These are phyloP conservation scores for Stephania yunnanensis DNA, from an alignment of 164 flowering plant species.

Conservation along the genomic window DNA sequence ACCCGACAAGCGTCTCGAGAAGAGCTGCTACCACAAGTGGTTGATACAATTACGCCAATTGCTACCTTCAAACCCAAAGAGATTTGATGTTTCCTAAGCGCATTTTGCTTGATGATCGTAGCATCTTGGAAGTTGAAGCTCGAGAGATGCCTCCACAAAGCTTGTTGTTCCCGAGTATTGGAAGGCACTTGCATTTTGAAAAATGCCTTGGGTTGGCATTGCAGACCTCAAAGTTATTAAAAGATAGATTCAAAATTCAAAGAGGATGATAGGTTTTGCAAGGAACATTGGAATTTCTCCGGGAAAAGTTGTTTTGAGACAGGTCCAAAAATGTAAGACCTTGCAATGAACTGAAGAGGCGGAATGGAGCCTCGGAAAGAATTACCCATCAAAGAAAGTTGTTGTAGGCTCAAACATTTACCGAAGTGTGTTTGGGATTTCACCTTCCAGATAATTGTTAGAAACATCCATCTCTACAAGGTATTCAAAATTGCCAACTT, in stretches of 20 bases:
- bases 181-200: too few relatives aligned
- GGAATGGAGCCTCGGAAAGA: slow-evolving; percentile 1
- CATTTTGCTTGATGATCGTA: neutral
- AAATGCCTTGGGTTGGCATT: slow-evolving; percentile 2
- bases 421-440: too few relatives aligned
- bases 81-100: neutral
- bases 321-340: neutral
- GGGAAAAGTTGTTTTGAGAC: slow-evolving; percentile 6
- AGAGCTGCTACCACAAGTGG: neutral
- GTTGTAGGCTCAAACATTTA: slow-evolving; percentile 3
- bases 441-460: too few relatives aligned
- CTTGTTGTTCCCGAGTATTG: too few relatives aligned
- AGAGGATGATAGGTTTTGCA: neutral
- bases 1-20: neutral
- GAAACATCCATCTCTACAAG: too few relatives aligned
- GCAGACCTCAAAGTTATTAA: slow-evolving; percentile 5
- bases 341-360: neutral
- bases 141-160: slow-evolving; percentile 6
- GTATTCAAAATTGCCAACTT: neutral
- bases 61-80: neutral
- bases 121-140: slow-evolving; percentile 1
- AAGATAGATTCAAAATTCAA: slow-evolving; percentile 9
- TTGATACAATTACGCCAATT: neutral
- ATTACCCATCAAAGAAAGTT: neutral
- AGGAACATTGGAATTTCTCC: slow-evolving; percentile 1